Conservation (phyloP, 106 monocot species). For the Dendrobium huoshanense region DNA sequence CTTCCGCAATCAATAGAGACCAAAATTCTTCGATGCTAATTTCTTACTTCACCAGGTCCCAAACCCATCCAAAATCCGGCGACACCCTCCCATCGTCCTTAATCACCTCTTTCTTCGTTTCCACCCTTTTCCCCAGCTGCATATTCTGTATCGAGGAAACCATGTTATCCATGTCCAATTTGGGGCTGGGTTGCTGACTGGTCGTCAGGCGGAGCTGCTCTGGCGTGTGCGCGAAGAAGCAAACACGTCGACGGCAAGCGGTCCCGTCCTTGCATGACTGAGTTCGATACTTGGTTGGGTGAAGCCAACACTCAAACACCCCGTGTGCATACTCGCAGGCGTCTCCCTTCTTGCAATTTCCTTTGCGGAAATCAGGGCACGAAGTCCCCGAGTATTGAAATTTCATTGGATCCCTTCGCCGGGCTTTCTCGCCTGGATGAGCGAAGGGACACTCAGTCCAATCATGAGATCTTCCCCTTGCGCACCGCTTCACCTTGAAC, state of each 20-base stretch:
- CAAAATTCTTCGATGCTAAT: neutral
- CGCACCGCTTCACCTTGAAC: slow-evolving; percentile 39
- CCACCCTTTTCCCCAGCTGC: neutral
- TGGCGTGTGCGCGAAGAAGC: slow-evolving; percentile 60
- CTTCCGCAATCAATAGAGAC: neutral
- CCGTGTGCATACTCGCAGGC: slow-evolving; percentile 46
- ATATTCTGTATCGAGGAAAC: neutral
- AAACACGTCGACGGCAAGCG: slow-evolving; percentile 4
- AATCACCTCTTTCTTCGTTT: neutral
- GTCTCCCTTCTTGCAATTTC: slow-evolving; percentile 26
- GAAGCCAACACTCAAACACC: slow-evolving; percentile 90
- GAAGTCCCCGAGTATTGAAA: slow-evolving; percentile 30
- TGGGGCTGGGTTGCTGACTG: neutral
- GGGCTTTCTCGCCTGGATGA: slow-evolving; percentile 38
- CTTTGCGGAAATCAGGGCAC: slow-evolving; percentile 37
- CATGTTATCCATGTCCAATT: neutral
- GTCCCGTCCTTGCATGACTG: slow-evolving; percentile 6
- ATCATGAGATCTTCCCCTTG: slow-evolving; percentile 22
- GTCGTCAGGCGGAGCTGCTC: slow-evolving; percentile 40
- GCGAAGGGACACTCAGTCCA: slow-evolving; percentile 50
- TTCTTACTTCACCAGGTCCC: neutral
- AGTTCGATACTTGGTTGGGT: slow-evolving; percentile 39
- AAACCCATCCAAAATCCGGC: neutral
- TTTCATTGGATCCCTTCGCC: slow-evolving; percentile 34
- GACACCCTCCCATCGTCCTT: neutral